Percentiles rank a stretch among this genome's conserved stretches.
Conservation (phyloP, 2,329 filamentous ascomycete species). For the Penicillium sp. region DNA sequence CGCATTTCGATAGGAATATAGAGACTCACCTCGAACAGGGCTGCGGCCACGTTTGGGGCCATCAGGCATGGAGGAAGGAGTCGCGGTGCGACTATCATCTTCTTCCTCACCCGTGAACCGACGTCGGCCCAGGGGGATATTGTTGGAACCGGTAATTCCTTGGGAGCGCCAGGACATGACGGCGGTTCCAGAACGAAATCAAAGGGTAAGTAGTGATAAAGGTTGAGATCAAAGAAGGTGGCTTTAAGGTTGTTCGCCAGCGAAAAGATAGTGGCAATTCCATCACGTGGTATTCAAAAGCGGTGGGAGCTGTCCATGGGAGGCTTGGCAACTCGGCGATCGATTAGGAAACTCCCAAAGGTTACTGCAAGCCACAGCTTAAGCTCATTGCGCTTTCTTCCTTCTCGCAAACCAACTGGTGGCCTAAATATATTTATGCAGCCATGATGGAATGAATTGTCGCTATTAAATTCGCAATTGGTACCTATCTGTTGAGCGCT, state of each 20-base stretch:
- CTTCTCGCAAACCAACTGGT: too few species aligned
- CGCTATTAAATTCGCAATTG: not conserved
- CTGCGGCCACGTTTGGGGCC: conserved; percentile 86
- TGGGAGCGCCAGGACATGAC: conserved; percentile 68
- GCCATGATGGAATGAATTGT: too few species aligned
- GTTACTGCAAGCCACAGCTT: too few species aligned
- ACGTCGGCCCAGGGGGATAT: conserved; percentile 87
- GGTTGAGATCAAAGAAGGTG: conserved; percentile 9
- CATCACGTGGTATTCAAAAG: conserved; percentile 1
- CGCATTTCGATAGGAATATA: not conserved
- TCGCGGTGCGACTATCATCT: conserved; percentile 50
- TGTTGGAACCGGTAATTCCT: conserved; percentile 97
- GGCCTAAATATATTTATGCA: too few species aligned
- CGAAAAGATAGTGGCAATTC: conserved; percentile 14
- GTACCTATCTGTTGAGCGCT: not conserved
- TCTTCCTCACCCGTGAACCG: conserved; percentile 72
- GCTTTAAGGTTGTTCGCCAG: not conserved
- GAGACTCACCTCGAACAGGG: conserved; percentile 74
- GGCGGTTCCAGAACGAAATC: conserved; percentile 15
- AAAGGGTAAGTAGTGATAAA: conserved; percentile 15
- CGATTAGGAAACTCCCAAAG: too few species aligned
- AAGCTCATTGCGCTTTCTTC: too few species aligned
- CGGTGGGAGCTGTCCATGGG: conserved; percentile 5
- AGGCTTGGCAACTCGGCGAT: not conserved
- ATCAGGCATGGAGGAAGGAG: conserved; percentile 52